Evolutionary conservation across 164 flowering plant genomes (phyloP), one percentile per base, ranked within the genome.

Genomic region (Aristolochia contorta): DNA sequence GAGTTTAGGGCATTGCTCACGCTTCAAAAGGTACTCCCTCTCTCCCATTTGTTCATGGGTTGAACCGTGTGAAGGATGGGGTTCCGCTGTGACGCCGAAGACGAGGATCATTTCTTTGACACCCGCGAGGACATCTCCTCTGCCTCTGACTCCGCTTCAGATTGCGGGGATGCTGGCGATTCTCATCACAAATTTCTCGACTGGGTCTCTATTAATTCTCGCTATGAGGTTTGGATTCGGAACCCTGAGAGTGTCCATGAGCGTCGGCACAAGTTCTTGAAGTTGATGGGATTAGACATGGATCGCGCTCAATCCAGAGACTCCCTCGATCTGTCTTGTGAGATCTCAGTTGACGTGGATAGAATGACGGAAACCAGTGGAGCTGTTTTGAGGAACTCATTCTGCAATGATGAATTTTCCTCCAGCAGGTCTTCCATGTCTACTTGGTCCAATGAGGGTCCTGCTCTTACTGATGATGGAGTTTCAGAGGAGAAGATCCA

Each of bases 41-140:
- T 19, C 24, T 19, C 16, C 33, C 46, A 53, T 27, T 58, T 18
- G 27, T 66, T 59, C 51, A 37, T 43, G 64, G 59, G 47, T 60
- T 60, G 56, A 59, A 37, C 62, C 59, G 68, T 58, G 20, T 62
- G 58, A 58, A 27, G 16, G 64, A 60, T 46, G 59, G 75, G 69
- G 61, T 71, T 58, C 58, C 47, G 60, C 20, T 82, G 65, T 59
- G 80, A 74, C 56, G 30, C 21, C 50, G 56, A 21, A 41, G 83
- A 76, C 62, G 78, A 75, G n/a, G 84, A 77, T 72, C 63, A 48
- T 4, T 91, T 81, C 63, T 85, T 80, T 52, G 95, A 91, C 72
- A 63, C 83, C 64, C 72, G 72, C 47, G 89, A 87, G 56, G 89
- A 84, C 24, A 30, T 82, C 5, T 59, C 77, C 30, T 80, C 84